Evolutionary conservation across 2,329 filamentous ascomycete species (phyloP).

Genomic region (Ophiostoma angusticollis): DNA sequence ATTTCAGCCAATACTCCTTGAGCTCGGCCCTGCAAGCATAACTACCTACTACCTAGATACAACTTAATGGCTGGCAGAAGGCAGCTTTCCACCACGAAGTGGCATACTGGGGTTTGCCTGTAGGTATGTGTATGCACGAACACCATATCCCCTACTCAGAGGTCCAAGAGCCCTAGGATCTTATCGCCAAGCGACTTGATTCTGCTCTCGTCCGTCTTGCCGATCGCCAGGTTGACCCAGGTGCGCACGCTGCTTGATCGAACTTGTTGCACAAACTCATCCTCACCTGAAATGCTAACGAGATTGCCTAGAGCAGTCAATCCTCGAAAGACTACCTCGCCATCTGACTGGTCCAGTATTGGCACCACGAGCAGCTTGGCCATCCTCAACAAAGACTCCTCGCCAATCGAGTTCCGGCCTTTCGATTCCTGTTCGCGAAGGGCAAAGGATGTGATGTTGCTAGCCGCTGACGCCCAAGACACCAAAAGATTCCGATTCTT

Average conservation of each 20-base stretch:
- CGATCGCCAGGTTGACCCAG: constrained; percentile 27
- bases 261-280: constrained; percentile 22
- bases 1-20: no score
- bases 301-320: constrained; percentile 77
- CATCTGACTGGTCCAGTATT: constrained; percentile 55
- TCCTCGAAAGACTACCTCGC: constrained; percentile 70
- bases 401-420: constrained; percentile 27
- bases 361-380: constrained; percentile 47
- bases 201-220: constrained; percentile 31
- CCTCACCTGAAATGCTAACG: constrained; percentile 25
- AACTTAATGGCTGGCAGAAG: no score
- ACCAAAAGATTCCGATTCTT: constrained; percentile 70
- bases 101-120: no score
- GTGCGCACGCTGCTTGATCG: constrained; percentile 20
- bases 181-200: constrained; percentile 23
- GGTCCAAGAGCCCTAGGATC: constrained; percentile 5
- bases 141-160: no score
- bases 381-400: constrained; percentile 30
- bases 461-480: constrained; percentile 66
- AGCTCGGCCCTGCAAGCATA: no score
- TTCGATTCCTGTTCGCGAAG: constrained; percentile 31
- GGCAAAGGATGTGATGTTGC: constrained; percentile 74
- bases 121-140: no score
- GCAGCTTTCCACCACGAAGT: no score
- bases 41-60: no score